A percentile compares a stretch with the other conserved stretches of the same genome.
phyloP scores from a whole-genome alignment of 2,329 filamentous ascomycete species.

The Cercospora brassicicola region DNA sequence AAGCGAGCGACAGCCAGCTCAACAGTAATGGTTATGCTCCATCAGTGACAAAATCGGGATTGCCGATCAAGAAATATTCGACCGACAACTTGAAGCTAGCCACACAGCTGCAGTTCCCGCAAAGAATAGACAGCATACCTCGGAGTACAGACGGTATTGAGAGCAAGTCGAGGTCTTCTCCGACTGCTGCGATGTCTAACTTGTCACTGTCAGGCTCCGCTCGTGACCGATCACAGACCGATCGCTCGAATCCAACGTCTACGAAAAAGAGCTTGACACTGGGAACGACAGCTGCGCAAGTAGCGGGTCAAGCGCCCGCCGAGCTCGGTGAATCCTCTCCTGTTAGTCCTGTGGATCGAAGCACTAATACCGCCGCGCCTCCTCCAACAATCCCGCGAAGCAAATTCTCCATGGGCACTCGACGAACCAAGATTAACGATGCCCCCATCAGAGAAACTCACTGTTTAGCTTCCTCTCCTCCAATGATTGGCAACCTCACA shows the following conservation, averaged over 20 bases:
- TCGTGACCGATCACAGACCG: not conserved
- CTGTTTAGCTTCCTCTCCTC: not conserved
- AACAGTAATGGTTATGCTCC: not conserved
- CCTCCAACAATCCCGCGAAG: conserved; percentile 10
- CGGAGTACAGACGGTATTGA: not conserved
- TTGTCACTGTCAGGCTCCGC: not conserved
- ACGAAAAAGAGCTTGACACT: conserved; percentile 1
- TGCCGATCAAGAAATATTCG: not conserved
- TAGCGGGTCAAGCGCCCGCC: not conserved
- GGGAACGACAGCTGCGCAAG: conserved; percentile 3
- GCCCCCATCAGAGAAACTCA: not conserved
- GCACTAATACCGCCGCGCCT: not conserved
- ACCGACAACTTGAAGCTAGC: conserved; percentile 1
- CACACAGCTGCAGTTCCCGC: not conserved
- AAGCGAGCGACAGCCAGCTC: conserved; percentile 1
- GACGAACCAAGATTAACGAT: not conserved
- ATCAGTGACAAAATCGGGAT: not conserved
- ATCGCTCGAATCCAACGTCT: not conserved
- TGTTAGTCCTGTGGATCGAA: not conserved
- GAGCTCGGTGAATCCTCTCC: not conserved
- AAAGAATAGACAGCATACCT: not conserved
- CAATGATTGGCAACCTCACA: conserved; percentile 12
- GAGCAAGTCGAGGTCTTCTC: not conserved
- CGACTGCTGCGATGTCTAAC: not conserved
- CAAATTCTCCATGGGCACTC: not conserved